phyloP scores from a whole-genome alignment of 2,329 filamentous ascomycete species.

The Claviceps purpurea region DNA sequence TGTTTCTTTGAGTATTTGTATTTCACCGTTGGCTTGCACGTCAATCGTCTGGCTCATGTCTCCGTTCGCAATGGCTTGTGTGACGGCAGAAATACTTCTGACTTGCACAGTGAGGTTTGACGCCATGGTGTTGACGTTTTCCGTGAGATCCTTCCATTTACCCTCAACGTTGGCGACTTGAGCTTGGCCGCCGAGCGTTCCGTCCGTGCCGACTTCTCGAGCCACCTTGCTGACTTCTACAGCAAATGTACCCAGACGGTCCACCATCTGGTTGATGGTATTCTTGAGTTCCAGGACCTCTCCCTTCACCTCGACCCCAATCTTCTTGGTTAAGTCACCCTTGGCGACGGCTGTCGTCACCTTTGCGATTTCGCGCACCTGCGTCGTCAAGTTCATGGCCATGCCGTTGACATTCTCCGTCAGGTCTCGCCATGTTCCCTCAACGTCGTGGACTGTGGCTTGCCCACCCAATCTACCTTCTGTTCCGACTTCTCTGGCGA shows the following conservation, averaged over 20 bases:
- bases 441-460: constrained; percentile 88
- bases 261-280: constrained; percentile 98
- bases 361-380: constrained; percentile 93
- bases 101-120: constrained; percentile 61
- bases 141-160: constrained; percentile 95
- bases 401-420: constrained; percentile 96
- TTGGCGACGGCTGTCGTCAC: constrained; percentile 92
- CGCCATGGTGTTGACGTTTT: constrained; percentile 72
- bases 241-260: constrained; percentile 88
- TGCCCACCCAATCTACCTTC: constrained; percentile 90
- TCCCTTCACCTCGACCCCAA: constrained; percentile 82
- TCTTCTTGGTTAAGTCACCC: constrained; percentile 91
- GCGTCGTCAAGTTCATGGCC: constrained; percentile 95
- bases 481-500: constrained; percentile 91
- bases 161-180: constrained; percentile 90
- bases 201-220: constrained; percentile 90
- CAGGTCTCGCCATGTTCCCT: constrained; percentile 92
- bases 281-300: constrained; percentile 93
- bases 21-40: constrained; percentile 89
- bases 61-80: constrained; percentile 86
- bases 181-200: constrained; percentile 84
- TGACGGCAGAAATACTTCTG: constrained; percentile 84
- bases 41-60: constrained; percentile 95
- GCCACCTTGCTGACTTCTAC: constrained; percentile 94
- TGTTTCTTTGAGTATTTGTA: constrained; percentile 84